A percentile compares a stretch with the other conserved stretches of the same genome.
These are phyloP conservation scores for Globisporangium irregulare DNA, from an alignment of 352 stramenopile genomes.

Conservation along the genomic window DNA sequence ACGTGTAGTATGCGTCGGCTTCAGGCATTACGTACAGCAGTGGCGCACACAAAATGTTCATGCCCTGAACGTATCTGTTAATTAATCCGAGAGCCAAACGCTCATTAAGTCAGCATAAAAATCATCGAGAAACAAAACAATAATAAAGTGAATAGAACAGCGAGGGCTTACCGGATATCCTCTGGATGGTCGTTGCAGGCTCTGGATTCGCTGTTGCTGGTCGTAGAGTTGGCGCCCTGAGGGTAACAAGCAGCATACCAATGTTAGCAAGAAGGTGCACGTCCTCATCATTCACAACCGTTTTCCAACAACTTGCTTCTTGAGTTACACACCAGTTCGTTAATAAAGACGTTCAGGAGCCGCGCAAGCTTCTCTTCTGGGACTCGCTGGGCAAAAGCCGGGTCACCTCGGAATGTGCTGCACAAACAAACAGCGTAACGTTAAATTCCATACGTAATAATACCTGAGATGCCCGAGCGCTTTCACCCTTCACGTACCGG, in stretches of 20 bases:
- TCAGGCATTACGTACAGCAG: slow-evolving; percentile 92
- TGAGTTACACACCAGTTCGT: slow-evolving; percentile 47
- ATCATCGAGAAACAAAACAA: too few relatives aligned
- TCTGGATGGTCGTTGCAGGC: slow-evolving; percentile 29
- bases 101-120: too few relatives aligned
- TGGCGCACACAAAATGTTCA: slow-evolving; percentile 90
- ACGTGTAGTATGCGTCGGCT: slow-evolving; percentile 89
- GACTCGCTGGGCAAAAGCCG: slow-evolving; percentile 85
- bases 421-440: not conserved
- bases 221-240: slow-evolving; percentile 28
- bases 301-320: too few relatives aligned
- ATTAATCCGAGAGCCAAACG: too few relatives aligned
- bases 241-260: not conserved
- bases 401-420: slow-evolving; percentile 84
- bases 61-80: slow-evolving; percentile 87
- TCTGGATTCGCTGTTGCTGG: slow-evolving; percentile 18
- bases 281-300: too few relatives aligned
- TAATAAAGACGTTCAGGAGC: slow-evolving; percentile 91
- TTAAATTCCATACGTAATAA: too few relatives aligned
- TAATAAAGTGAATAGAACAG: too few relatives aligned
- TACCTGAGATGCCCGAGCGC: not conserved
- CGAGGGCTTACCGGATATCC: slow-evolving; percentile 23
- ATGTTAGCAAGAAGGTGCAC: not conserved
- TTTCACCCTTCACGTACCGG: slow-evolving; percentile 18
- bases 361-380: slow-evolving; percentile 89